Base-by-base conservation (phyloP, 257 asterid species). In the Mentha longifolia region DNA sequence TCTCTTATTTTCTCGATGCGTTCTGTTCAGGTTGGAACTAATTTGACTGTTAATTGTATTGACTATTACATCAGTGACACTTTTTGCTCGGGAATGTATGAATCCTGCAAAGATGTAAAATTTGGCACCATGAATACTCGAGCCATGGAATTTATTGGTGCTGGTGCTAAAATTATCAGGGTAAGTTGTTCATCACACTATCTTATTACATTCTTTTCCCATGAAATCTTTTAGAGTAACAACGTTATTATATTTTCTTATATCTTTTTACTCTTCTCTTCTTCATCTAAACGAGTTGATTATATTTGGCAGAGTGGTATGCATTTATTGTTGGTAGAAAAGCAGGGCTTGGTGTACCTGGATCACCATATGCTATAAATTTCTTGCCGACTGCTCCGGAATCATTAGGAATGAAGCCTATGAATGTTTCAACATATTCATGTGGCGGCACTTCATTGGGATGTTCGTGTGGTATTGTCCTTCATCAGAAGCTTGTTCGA, bases 401-500 rank as follows among this genome's bases (percentile, higher is more conserved):
- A 70, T 83, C 91, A 47, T 77, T 93, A 22, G 97, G 98, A 76
- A 85, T 95, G 96, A 81, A 55, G 67, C 89, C 98, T 17, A 92
- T 95, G 99, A 95, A 95, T 35, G 91, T 78, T 59, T 82, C 98
- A 46, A 77, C 86, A 19, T 95, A 87, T 87, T 84, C 98, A 61
- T 95, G 99, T 39, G 88, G 95, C 35, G 99, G 92, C 81, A 82
- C 94, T 49, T 85, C 97, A 6, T 82, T 95, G 71, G 98, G 99
- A 76, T 95, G 99, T 83, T 95, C 99, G 13, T 95, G 99, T 70
- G 99, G 99, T 67, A 95, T 79, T 95, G 99, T 74, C 99, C 98
- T 74, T 84, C 90, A 13, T 70, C 99, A 22, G 71, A 82, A 22
- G 90, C 59, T 54, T 95, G 99, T 75, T 87, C 90, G 33, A 82